phyloP scores from a whole-genome alignment of 2,329 filamentous ascomycete genomes.

The Thyridium curvatum region DNA sequence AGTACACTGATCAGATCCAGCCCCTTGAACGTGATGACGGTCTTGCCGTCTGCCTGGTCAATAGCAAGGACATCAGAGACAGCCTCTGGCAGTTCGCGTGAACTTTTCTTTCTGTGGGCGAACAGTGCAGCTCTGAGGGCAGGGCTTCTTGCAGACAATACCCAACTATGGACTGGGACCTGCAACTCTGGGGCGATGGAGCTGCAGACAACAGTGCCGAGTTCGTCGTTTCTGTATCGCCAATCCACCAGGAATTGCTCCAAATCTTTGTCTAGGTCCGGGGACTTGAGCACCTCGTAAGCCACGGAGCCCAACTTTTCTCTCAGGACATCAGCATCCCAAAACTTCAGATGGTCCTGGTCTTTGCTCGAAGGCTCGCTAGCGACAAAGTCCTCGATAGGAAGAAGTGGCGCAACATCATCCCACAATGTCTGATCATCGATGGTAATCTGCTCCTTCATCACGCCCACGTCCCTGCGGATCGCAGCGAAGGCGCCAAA shows the following conservation, averaged over 20 bases:
- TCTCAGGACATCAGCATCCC: slow-evolving; percentile 35
- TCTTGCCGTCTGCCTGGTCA: slow-evolving; percentile 37
- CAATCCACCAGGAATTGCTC: slow-evolving; percentile 37
- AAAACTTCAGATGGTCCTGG: slow-evolving; percentile 34
- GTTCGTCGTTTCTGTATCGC: slow-evolving; percentile 29
- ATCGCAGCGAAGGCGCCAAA: slow-evolving; percentile 88
- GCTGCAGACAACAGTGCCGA: slow-evolving; percentile 41
- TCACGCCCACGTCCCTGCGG: slow-evolving; percentile 76
- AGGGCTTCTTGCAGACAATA: slow-evolving; percentile 68
- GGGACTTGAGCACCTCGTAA: slow-evolving; percentile 51
- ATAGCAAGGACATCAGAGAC: slow-evolving; percentile 50
- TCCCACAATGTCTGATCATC: slow-evolving; percentile 65
- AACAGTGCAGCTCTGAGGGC: slow-evolving; percentile 34
- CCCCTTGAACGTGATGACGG: slow-evolving; percentile 57
- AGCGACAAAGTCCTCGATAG: slow-evolving; percentile 55
- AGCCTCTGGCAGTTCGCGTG: slow-evolving; percentile 39
- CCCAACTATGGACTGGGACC: slow-evolving; percentile 78
- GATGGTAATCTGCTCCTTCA: slow-evolving; percentile 63
- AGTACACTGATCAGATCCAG: slow-evolving; percentile 74
- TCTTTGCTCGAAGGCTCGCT: slow-evolving; percentile 27
- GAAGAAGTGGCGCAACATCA: slow-evolving; percentile 64
- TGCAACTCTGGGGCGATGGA: slow-evolving; percentile 60
- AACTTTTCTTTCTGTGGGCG: no score
- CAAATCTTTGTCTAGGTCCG: slow-evolving; percentile 62
- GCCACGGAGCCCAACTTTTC: slow-evolving; percentile 45